Percentiles rank a stretch among this genome's conserved stretches.
Conservation (phyloP, 2,329 filamentous ascomycete species). For the Colletotrichum ledebouriae region DNA sequence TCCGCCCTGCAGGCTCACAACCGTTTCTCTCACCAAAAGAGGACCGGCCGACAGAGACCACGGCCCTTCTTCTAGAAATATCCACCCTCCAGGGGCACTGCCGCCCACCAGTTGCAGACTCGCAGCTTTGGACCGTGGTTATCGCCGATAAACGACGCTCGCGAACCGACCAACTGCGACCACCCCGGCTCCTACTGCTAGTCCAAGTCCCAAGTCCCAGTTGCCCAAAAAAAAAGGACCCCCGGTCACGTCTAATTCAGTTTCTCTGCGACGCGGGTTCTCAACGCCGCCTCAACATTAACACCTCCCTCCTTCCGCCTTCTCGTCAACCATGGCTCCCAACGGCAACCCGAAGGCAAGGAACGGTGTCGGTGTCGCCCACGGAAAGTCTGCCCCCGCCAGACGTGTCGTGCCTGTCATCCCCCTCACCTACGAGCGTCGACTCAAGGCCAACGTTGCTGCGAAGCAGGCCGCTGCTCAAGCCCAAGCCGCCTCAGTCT, state of each 20-base stretch:
- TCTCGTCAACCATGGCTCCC: constrained; percentile 39
- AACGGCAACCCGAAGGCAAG: constrained; percentile 41
- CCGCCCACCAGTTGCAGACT: not conserved
- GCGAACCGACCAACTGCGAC: constrained; percentile 26
- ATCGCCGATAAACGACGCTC: constrained; percentile 36
- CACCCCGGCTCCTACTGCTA: constrained; percentile 16
- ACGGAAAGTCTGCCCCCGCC: constrained; percentile 21
- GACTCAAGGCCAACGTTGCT: constrained; percentile 49
- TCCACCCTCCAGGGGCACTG: constrained; percentile 18
- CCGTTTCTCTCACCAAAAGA: not conserved
- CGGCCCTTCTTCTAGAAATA: constrained; percentile 33
- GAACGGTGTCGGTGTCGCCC: constrained; percentile 38
- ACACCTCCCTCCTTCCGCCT: constrained; percentile 28
- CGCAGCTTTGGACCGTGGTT: constrained; percentile 8
- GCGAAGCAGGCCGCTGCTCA: constrained; percentile 52
- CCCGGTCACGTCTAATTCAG: constrained; percentile 15
- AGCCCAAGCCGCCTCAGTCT: constrained; percentile 44
- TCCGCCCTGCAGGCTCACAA: not conserved
- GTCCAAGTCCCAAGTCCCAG: constrained; percentile 22
- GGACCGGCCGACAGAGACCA: not conserved
- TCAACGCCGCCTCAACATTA: constrained; percentile 29
- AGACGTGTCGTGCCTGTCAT: constrained; percentile 56
- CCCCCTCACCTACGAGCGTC: constrained; percentile 51
- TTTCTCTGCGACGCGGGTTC: constrained; percentile 28
- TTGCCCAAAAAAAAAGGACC: constrained; percentile 14